A percentile compares a stretch with the other conserved stretches of the same genome.
Evolutionary conservation across 495 filamentous ascomycete species (phyloP).

Genomic region (Penicillium steckii): DNA sequence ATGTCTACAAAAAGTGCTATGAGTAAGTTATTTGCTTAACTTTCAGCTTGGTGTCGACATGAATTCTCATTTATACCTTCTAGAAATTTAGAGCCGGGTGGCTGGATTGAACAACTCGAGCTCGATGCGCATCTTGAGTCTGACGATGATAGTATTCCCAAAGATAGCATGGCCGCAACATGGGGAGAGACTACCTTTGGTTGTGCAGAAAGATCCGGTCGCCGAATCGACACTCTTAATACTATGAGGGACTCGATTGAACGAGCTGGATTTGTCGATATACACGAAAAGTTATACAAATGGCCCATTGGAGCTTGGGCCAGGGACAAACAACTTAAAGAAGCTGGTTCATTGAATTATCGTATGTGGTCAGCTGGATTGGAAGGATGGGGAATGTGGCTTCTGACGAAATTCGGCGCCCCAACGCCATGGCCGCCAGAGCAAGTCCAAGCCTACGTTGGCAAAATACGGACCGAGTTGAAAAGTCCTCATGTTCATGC

Average conservation of each 20-base stretch:
- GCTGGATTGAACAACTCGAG: conserved; percentile 11
- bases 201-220: neutral
- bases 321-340: conserved; percentile 61
- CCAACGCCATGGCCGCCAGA: conserved; percentile 23
- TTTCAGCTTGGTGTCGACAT: neutral
- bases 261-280: conserved; percentile 16
- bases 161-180: neutral
- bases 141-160: conserved; percentile 5
- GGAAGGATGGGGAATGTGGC: conserved; percentile 27
- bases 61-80: neutral
- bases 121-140: neutral
- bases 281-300: conserved; percentile 49
- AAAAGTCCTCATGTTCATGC: conserved; percentile 20
- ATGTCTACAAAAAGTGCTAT: conserved; percentile 21
- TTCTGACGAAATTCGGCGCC: conserved; percentile 24
- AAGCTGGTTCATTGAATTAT: conserved; percentile 62
- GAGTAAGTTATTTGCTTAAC: conserved; percentile 4
- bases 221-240: neutral
- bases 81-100: conserved; percentile 7
- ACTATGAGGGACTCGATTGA: conserved; percentile 4
- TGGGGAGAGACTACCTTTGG: neutral
- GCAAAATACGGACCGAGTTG: conserved; percentile 18
- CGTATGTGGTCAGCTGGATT: conserved; percentile 49
- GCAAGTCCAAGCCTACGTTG: conserved; percentile 22
- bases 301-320: conserved; percentile 69